Conservation (phyloP, 1,284 basidiomycete species). For the Ustilago cynodontis region DNA sequence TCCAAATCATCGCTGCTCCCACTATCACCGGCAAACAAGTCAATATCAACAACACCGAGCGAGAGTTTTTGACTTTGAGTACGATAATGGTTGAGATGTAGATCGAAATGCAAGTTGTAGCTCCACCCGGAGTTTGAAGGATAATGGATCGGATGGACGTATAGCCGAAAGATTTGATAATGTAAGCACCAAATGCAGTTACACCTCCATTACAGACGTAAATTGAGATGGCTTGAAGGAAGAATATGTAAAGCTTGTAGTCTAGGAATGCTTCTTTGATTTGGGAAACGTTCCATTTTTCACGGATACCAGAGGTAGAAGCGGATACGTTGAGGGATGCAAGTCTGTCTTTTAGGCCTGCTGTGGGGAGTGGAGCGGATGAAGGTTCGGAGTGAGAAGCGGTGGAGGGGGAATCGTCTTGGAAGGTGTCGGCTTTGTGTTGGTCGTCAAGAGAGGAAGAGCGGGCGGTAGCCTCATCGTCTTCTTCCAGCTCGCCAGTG, state of each 20-base stretch:
- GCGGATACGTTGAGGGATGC: slow-evolving; percentile 46
- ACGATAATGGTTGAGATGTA: slow-evolving; percentile 71
- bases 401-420: slow-evolving; percentile 8
- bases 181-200: slow-evolving; percentile 72
- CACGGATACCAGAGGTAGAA: slow-evolving; percentile 37
- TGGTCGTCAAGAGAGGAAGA: slow-evolving; percentile 15
- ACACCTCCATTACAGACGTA: slow-evolving; percentile 71
- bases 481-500: slow-evolving; percentile 69
- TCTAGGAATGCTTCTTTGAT: slow-evolving; percentile 71
- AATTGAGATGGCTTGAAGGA: slow-evolving; percentile 71
- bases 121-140: slow-evolving; percentile 70
- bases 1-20: slow-evolving; percentile 73
- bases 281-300: slow-evolving; percentile 69
- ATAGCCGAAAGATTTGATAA: slow-evolving; percentile 72
- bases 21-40: slow-evolving; percentile 73
- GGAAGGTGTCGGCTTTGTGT: slow-evolving; percentile 16
- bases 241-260: slow-evolving; percentile 72
- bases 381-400: not conserved
- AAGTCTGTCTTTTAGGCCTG: slow-evolving; percentile 34
- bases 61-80: slow-evolving; percentile 69
- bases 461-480: slow-evolving; percentile 35
- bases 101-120: slow-evolving; percentile 71
- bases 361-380: slow-evolving; percentile 22
- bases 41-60: slow-evolving; percentile 71
- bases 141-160: slow-evolving; percentile 71